These are phyloP conservation scores for Rhizophora mangle DNA, from an alignment of 345 rosid species.

Conservation along the genomic window DNA sequence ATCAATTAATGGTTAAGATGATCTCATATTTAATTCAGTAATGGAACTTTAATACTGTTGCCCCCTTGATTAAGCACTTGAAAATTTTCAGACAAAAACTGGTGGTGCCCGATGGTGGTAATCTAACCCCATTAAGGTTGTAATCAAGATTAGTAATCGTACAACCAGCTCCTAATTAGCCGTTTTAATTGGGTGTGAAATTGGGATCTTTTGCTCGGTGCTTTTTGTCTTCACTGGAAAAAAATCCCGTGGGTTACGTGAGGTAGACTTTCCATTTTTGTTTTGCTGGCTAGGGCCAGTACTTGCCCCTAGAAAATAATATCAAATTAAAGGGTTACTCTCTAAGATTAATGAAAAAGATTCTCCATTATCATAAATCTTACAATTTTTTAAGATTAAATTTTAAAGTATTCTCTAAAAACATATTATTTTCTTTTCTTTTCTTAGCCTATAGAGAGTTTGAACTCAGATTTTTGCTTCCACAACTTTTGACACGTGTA, in stretches of 20 bases:
- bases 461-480: slow-evolving; percentile 2
- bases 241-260: neutral
- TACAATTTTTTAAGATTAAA: too few species aligned
- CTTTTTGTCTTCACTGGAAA: slow-evolving; percentile 24
- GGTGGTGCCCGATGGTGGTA: neutral
- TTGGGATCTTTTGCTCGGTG: neutral
- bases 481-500: slow-evolving; percentile 14
- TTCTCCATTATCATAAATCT: too few species aligned
- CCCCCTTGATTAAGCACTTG: neutral
- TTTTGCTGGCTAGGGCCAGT: neutral
- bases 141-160: neutral
- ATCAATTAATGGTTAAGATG: too few species aligned
- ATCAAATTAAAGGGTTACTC: slow-evolving; percentile 8
- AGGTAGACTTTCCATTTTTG: too few species aligned
- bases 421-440: neutral
- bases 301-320: slow-evolving; percentile 20
- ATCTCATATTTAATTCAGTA: too few species aligned
- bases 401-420: too few species aligned
- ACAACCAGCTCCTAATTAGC: neutral
- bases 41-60: neutral
- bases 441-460: neutral
- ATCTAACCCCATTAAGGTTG: neutral
- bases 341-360: neutral
- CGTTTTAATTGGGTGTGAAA: neutral
- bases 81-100: slow-evolving; percentile 16